Evolutionary conservation across 106 monocot species (phyloP), one percentile per base, ranked within the genome.

Genomic region (Acanthochlamys bracteata): DNA sequence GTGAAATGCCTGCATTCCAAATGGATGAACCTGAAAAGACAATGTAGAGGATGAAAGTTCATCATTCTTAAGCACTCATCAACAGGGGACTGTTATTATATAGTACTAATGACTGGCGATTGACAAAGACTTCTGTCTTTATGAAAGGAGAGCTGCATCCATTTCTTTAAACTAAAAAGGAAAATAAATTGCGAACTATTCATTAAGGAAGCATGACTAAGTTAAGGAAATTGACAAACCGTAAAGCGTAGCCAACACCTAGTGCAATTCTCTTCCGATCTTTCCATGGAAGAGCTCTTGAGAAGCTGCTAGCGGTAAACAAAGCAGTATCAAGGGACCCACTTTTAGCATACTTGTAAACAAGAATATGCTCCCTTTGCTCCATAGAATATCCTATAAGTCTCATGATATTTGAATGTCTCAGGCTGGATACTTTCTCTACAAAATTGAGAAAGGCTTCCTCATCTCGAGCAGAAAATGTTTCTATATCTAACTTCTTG

Each of bases 371-470:
- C 46, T 79, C 58, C 9, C 78, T 76, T 19, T 67, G 73, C 25
- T 89, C 89, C 58, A 81, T 67, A 69, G 70, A 84, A 76, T 79
- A 89, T 25, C 89, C 89, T 46, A 70, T 20, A 45, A 89, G 70
- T 10, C 10, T 59, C 39, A 51, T 60, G 62, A 89, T 82, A 60
- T 84, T 78, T 42, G 66, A 75, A 42, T 89, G 89, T 43, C 64
- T 79, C 57, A 89, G 41, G 25, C 67, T 45, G 24, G 74, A 78
- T 55, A 79, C 41, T 42, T 64, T 76, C 27, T 47, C 55, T 43
- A 89, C 39, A 27, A 74, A n/a, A 55, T 89, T 79, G 46, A 79
- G 65, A 55, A 89, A 84, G 24, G 81, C 67, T 11, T 88, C 84
- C 73, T 89, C 77, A 57, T 84, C 81, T 27, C 66, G 17, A 42